These are phyloP conservation scores for Verbena officinalis DNA, from an alignment of 257 asterid species.

Conservation along the genomic window DNA sequence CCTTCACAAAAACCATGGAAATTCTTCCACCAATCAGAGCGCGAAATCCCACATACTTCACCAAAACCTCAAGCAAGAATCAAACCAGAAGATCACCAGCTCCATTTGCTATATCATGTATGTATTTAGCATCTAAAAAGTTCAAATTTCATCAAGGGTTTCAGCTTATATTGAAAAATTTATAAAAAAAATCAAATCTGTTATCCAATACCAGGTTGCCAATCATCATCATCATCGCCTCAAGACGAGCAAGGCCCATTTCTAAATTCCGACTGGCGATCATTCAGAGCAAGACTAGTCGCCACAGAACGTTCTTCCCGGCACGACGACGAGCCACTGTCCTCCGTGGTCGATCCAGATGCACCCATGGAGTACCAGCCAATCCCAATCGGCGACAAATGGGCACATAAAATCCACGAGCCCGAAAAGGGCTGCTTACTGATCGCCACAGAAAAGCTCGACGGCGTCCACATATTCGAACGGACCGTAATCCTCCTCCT, in stretches of 20 bases:
- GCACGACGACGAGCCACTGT: conserved; percentile 24
- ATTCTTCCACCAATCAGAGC: conserved; percentile 39
- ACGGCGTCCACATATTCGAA: conserved; percentile 89
- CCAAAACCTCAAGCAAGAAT: conserved; percentile 28
- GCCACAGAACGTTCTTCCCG: conserved; percentile 46
- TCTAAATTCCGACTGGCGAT: conserved; percentile 69
- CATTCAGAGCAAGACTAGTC: conserved; percentile 72
- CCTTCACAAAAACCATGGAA: conserved; percentile 47
- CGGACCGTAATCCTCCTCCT: conserved; percentile 70
- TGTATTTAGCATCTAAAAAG: conserved; percentile 21
- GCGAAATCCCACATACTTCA: conserved; percentile 34
- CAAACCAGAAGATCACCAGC: conserved; percentile 36
- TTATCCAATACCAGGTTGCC: conserved; percentile 48
- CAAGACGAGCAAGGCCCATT: conserved; percentile 51
- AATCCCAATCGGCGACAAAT: conserved; percentile 51
- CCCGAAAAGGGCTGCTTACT: conserved; percentile 82
- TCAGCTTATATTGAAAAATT: too few species aligned
- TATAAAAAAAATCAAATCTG: not conserved
- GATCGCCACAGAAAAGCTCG: conserved; percentile 80
- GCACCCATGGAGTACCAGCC: conserved; percentile 28
- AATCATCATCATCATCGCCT: conserved; percentile 37
- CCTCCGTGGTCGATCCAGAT: conserved; percentile 40
- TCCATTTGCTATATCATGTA: conserved; percentile 59
- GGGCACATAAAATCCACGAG: conserved; percentile 85
- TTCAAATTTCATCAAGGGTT: too few species aligned